Conservation (phyloP, 331 rosid genomes). For the Acacia pycnantha region DNA sequence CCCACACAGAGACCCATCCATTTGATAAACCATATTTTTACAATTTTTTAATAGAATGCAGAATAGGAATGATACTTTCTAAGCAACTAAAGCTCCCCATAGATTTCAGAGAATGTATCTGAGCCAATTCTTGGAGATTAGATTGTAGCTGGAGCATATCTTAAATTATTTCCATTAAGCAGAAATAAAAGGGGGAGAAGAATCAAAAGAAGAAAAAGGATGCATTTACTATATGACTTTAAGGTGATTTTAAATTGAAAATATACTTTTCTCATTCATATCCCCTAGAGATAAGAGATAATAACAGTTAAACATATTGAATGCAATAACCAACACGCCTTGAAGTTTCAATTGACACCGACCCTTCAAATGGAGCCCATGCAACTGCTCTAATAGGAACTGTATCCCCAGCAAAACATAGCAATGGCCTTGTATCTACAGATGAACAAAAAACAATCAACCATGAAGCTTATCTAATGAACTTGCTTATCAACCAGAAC, state of each 20-base stretch:
- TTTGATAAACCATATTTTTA: not conserved
- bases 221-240: not conserved
- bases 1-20: not conserved
- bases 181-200: not conserved
- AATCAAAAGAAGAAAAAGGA: not conserved
- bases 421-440: constrained; percentile 82
- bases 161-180: constrained; percentile 1
- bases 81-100: constrained; percentile 17
- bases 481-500: constrained; percentile 23
- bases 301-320: constrained; percentile 2
- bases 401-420: constrained; percentile 79
- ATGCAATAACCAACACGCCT: constrained; percentile 10
- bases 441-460: constrained; percentile 26
- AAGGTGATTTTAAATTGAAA: not conserved
- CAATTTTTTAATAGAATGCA: not conserved
- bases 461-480: constrained; percentile 13
- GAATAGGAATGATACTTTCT: constrained; percentile 2
- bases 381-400: constrained; percentile 86
- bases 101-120: constrained; percentile 10
- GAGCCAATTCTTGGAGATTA: constrained; percentile 2
- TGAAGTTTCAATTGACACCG: constrained; percentile 34
- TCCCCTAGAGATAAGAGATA: constrained; percentile 10
- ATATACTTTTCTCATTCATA: not conserved
- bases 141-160: constrained; percentile 23
- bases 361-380: constrained; percentile 94